Evolutionary conservation across 1,284 basidiomycete species (phyloP).

Genomic region (Exobasidium rhododendri): DNA sequence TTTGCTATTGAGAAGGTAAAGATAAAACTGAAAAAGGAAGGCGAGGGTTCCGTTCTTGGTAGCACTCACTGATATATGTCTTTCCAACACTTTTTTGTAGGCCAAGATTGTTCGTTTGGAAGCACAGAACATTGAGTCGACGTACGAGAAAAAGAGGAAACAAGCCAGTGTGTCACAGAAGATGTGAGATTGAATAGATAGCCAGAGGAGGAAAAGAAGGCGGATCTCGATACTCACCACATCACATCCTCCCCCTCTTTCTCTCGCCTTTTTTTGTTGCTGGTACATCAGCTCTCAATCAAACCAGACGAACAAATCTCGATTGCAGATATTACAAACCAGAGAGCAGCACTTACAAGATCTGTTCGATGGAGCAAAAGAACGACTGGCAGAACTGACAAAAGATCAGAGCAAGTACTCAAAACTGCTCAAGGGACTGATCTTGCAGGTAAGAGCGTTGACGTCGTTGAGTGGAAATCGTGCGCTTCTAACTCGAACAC

Average conservation of each 20-base stretch:
- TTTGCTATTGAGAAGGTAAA: slow-evolving; percentile 52
- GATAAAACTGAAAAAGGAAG: too few relatives aligned
- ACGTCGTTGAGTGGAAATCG: slow-evolving; percentile 32
- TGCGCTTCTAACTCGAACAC: neutral
- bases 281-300: slow-evolving; percentile 73
- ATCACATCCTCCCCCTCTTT: too few relatives aligned
- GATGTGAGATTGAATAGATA: slow-evolving; percentile 37
- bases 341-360: slow-evolving; percentile 89
- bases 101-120: slow-evolving; percentile 53
- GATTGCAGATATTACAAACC: slow-evolving; percentile 81
- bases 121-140: slow-evolving; percentile 45
- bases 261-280: neutral
- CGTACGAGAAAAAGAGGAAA: slow-evolving; percentile 53
- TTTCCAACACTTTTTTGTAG: slow-evolving; percentile 11
- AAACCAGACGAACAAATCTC: slow-evolving; percentile 88
- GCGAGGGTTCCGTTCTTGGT: too few relatives aligned
- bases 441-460: slow-evolving; percentile 65
- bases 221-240: too few relatives aligned
- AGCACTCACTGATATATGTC: neutral
- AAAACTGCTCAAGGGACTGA: slow-evolving; percentile 57
- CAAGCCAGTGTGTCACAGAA: slow-evolving; percentile 50
- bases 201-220: neutral
- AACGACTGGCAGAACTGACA: slow-evolving; percentile 65
- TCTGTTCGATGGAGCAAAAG: slow-evolving; percentile 75
- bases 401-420: slow-evolving; percentile 64